Evolutionary conservation across 352 stramenopile genomes (phyloP).

Genomic region (Phytophthora multivora): DNA sequence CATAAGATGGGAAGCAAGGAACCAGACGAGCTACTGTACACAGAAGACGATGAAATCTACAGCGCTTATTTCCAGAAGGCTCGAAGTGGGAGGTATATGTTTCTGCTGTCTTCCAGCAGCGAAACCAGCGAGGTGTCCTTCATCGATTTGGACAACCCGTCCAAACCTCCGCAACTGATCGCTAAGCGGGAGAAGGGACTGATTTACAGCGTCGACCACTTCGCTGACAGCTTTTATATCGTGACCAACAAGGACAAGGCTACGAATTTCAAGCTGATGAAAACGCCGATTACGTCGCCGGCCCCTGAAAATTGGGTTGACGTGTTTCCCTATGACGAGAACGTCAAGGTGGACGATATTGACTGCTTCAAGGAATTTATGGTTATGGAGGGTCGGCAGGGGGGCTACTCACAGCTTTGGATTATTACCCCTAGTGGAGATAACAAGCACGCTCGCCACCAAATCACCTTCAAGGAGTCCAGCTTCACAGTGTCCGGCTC

Average conservation of each 20-base stretch:
- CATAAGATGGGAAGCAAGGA: constrained; percentile 80
- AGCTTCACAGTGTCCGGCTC: constrained; percentile 87
- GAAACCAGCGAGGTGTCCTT: constrained; percentile 93
- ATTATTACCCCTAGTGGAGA: constrained; percentile 71
- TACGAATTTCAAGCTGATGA: constrained; percentile 95
- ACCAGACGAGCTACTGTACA: constrained; percentile 92
- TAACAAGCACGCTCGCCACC: constrained; percentile 51
- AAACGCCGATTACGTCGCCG: constrained; percentile 51
- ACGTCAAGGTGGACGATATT: constrained; percentile 86
- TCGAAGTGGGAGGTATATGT: constrained; percentile 92
- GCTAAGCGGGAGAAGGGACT: constrained; percentile 72
- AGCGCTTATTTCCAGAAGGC: constrained; percentile 93
- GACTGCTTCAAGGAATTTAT: constrained; percentile 89
- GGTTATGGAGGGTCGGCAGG: constrained; percentile 87
- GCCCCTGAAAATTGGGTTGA: constrained; percentile 84
- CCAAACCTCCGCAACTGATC: constrained; percentile 56
- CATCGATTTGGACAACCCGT: constrained; percentile 64
- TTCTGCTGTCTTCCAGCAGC: constrained; percentile 88
- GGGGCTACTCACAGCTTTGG: constrained; percentile 84
- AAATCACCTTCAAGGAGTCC: constrained; percentile 89
- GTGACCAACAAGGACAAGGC: constrained; percentile 93
- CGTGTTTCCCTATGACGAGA: constrained; percentile 83
- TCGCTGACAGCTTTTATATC: constrained; percentile 91
- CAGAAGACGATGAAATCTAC: constrained; percentile 95
- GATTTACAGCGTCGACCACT: constrained; percentile 89